Evolutionary conservation across 805 yeast genomes (phyloP).

Genomic region (Cyberlindnera mississippiensis): DNA sequence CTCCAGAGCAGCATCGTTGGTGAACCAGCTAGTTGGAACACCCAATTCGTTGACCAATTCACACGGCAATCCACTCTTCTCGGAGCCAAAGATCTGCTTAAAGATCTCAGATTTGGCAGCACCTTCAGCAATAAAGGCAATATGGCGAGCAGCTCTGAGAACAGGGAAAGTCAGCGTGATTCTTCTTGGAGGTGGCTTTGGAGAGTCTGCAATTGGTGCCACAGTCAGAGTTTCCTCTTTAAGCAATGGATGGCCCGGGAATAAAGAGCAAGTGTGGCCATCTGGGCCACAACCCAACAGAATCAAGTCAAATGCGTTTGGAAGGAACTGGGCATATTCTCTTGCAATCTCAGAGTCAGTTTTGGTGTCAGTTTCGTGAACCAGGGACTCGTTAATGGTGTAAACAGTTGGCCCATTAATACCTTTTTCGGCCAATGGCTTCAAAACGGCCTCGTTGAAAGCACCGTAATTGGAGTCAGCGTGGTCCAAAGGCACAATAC

Average conservation of each 20-base stretch:
- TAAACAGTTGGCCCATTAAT: constrained; percentile 51
- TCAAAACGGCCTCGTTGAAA: constrained; percentile 50
- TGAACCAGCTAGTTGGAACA: constrained; percentile 74
- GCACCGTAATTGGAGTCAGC: constrained; percentile 84
- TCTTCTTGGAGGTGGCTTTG: constrained; percentile 92
- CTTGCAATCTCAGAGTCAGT: constrained; percentile 51
- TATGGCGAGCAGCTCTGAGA: constrained; percentile 40
- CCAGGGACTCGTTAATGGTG: constrained; percentile 61
- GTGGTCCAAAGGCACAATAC: constrained; percentile 78
- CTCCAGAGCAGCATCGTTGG: constrained; percentile 68
- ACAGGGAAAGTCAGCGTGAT: constrained; percentile 84
- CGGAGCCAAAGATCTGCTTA: constrained; percentile 60
- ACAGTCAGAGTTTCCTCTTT: constrained; percentile 49
- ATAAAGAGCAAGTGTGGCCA: constrained; percentile 91
- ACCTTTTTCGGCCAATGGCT: constrained; percentile 34
- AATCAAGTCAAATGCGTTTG: constrained; percentile 56
- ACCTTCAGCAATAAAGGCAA: constrained; percentile 89
- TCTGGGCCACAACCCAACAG: constrained; percentile 93
- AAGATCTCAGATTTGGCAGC: constrained; percentile 73
- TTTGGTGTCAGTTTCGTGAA: constrained; percentile 49
- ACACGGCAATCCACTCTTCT: constrained; percentile 55
- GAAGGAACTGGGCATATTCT: constrained; percentile 58
- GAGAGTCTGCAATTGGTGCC: constrained; percentile 72
- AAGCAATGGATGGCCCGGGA: constrained; percentile 77
- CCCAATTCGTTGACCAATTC: constrained; percentile 63